Base-by-base conservation (phyloP, 2,329 filamentous ascomycete genomes). In the Cercospora canescens region DNA sequence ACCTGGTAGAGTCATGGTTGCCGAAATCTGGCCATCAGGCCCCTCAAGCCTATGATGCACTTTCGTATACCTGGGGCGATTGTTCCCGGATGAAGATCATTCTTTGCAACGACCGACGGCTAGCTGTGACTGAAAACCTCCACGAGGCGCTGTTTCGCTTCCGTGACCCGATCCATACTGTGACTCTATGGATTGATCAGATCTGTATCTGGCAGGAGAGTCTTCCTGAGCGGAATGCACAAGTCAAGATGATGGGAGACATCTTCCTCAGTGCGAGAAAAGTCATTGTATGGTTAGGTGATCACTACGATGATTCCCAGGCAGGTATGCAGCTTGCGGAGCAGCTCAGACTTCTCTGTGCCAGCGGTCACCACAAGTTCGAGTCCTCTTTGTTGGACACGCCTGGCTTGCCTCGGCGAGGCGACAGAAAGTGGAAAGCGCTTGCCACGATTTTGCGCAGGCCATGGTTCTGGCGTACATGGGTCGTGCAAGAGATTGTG, bases 401-500 rank as follows among this genome's bases (percentile, higher is more conserved):
- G n/a, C 69, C 71, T 55, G 72, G 72, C n/a, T 67, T 76, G 3
- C 75, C 74, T 12, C 66, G 64, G 50, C 63, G 63, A 57, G 73
- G 71, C 28, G 70, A 72, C 30, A 68, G 66, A 41, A 63, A 70
- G 28, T 74, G 73, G 72, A 72, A 66, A 60, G 74, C 74, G 16
- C 64, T 75, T 8, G 69, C 70, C 4, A 70, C 68, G 11, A 67
- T 76, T 3, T 62, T 76, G 14, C 63, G 69, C n/a, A 54, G 74
- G 55, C 74, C 73, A 2, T 76, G 75, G 74, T 76, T 76, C 60
- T 70, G 64, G 64, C 59, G 72, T 14, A 74, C 73, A 7, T 77
- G 74, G 75, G 67, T 76, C 16, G 71, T 77, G 11, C 74, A 77
- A 62, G 74, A 76, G 65, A 73, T 76, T 1, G 74, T 73, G 6